Base-by-base conservation (phyloP, 129 eudicot species). In the Flaveria robusta region DNA sequence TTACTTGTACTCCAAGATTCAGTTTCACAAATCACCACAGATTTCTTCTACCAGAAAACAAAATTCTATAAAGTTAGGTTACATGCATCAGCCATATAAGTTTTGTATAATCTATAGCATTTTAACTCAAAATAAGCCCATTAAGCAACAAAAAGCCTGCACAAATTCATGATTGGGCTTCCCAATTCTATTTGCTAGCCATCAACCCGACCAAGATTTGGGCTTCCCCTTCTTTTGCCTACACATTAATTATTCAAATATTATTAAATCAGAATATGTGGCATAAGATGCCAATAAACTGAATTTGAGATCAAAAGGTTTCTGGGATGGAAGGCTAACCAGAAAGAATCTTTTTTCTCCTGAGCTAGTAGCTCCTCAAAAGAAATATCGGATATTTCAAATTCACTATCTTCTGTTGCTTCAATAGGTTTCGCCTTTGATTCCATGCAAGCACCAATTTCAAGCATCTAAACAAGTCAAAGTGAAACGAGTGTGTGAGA, bases 321-420 rank as follows among this genome's bases (percentile, higher is more conserved):
- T 62, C 15, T 59, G 20, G 47, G 75, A 24, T 26, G 13, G 55
- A 43, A 42, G 26, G 76, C 86, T 8, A 46, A 90, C 96, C 96
- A 90, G 68, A 87, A 90, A 19, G 88, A 56, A 74, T 90, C 96
- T 80, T 90, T 90, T 86, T 90, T 90, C 77, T 90, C 96, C 37
- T 81, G 89, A 16, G 91, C 96, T 69, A 90, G 72, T 58, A 90
- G 76, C 77, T 90, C 96, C 76, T 90, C 96, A 55, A 90, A 90
- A 71, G 96, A 90, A 68, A 90, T 88, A 76, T 87, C 88, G 20
- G 60, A 26, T 31, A 67, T 56, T 12, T 78, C 85, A 14, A 63
- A 46, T 27, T 88, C 93, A 22, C 68, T 9, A 46, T 71, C 83
- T 41, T 84, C 83, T 70, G 62, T 84, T 24, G 65, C 69, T 72